Evolutionary conservation across 495 filamentous ascomycete species (phyloP).

Genomic region (Symbiotaphrina buchneri): DNA sequence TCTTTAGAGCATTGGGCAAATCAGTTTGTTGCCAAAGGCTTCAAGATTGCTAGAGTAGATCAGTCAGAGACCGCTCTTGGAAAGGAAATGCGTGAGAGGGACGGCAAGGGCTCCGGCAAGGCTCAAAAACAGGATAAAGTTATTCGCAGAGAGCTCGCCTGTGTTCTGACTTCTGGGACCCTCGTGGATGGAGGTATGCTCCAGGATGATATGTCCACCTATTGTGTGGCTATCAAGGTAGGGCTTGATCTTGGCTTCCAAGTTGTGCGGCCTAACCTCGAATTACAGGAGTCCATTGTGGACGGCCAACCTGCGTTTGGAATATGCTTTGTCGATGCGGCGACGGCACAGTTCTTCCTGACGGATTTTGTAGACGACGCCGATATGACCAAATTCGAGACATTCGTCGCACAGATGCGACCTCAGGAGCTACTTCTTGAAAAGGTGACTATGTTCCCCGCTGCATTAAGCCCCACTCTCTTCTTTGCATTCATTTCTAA

Average conservation of each 20-base stretch:
- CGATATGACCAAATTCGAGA: constrained; percentile 95
- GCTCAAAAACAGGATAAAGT: constrained; percentile 63
- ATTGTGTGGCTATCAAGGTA: constrained; percentile 78
- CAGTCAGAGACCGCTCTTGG: constrained; percentile 87
- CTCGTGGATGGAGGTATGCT: constrained; percentile 93
- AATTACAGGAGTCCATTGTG: constrained; percentile 34
- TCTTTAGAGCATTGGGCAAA: constrained; percentile 83
- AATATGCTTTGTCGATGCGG: constrained; percentile 84
- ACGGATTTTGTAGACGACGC: constrained; percentile 81
- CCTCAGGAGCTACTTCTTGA: constrained; percentile 83
- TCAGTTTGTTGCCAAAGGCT: constrained; percentile 84
- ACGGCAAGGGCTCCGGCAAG: constrained; percentile 25
- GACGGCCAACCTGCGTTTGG: constrained; percentile 71
- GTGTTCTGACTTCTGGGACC: constrained; percentile 78
- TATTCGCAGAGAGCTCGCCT: constrained; percentile 74
- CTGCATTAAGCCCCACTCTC: not conserved
- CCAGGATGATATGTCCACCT: constrained; percentile 93
- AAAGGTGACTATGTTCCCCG: constrained; percentile 21
- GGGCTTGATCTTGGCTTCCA: not conserved
- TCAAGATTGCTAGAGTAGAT: constrained; percentile 90
- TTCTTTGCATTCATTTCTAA: not conserved
- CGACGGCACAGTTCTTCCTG: constrained; percentile 85
- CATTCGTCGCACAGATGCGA: constrained; percentile 79
- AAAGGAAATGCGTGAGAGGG: constrained; percentile 94
- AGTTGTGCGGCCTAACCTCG: not conserved